These are phyloP conservation scores for Lasiodiplodia gonubiensis DNA, from an alignment of 2,329 filamentous ascomycete species.

Conservation along the genomic window DNA sequence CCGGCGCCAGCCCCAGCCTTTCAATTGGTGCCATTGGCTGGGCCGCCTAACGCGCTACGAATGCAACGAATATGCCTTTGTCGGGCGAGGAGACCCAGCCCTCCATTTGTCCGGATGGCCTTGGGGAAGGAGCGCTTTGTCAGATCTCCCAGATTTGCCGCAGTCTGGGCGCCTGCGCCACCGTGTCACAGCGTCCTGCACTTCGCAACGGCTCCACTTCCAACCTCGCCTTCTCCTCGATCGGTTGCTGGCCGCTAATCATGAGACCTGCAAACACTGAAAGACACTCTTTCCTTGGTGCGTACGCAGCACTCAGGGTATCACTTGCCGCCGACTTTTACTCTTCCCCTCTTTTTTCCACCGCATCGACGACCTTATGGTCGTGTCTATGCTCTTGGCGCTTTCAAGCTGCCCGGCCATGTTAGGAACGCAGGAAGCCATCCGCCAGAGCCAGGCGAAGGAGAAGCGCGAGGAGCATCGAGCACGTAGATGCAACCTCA, in stretches of 20 bases:
- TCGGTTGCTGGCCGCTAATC: background rate
- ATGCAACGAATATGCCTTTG: slow-evolving; percentile 26
- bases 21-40: background rate
- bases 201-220: background rate
- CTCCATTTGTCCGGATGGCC: slow-evolving; percentile 15
- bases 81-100: background rate
- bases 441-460: slow-evolving; percentile 57
- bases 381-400: slow-evolving; percentile 51
- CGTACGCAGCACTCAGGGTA: slow-evolving; percentile 6
- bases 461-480: slow-evolving; percentile 58
- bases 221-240: background rate
- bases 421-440: slow-evolving; percentile 56
- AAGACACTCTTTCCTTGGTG: slow-evolving; percentile 3
- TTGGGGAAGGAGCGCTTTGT: background rate
- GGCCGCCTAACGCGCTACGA: background rate
- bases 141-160: slow-evolving; percentile 8
- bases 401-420: slow-evolving; percentile 52
- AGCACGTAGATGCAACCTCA: slow-evolving; percentile 56
- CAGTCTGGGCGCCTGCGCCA: background rate
- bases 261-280: slow-evolving; percentile 11
- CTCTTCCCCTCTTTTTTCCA: slow-evolving; percentile 4
- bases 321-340: background rate
- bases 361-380: slow-evolving; percentile 41
- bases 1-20: background rate
- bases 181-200: slow-evolving; percentile 10